These are phyloP conservation scores for Colletotrichum brevisporum DNA, from an alignment of 2,329 filamentous ascomycete species.

Conservation along the genomic window DNA sequence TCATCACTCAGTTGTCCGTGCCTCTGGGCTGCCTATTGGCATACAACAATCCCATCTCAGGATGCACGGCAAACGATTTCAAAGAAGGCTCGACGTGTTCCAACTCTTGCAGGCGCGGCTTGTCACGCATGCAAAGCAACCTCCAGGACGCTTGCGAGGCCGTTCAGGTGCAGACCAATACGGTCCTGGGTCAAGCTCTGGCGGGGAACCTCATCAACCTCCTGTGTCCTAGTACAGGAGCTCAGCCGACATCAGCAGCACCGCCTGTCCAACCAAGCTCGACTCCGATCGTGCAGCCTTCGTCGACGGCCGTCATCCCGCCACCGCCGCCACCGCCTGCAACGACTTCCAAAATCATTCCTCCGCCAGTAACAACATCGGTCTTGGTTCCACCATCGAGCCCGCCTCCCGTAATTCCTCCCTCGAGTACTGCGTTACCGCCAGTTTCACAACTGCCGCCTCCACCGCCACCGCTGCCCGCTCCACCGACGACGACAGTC, in stretches of 20 bases:
- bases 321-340: slow-evolving; percentile 1
- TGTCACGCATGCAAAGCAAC: slow-evolving; percentile 46
- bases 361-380: slow-evolving; percentile 10
- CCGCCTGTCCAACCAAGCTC: slow-evolving; percentile 19
- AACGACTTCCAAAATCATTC: neutral
- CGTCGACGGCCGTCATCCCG: slow-evolving; percentile 9
- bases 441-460: neutral
- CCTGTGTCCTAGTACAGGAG: slow-evolving; percentile 48
- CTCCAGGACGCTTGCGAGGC: slow-evolving; percentile 48
- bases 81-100: slow-evolving; percentile 54
- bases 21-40: slow-evolving; percentile 56
- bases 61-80: slow-evolving; percentile 56
- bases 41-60: slow-evolving; percentile 58
- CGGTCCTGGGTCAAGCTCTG: slow-evolving; percentile 55
- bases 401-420: slow-evolving; percentile 13
- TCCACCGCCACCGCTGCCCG: slow-evolving; percentile 1
- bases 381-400: slow-evolving; percentile 1
- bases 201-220: slow-evolving; percentile 53
- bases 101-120: slow-evolving; percentile 49
- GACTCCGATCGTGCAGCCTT: slow-evolving; percentile 4
- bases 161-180: slow-evolving; percentile 45
- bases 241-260: slow-evolving; percentile 13
- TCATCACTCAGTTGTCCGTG: slow-evolving; percentile 53
- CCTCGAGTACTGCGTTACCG: slow-evolving; percentile 3
- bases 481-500: slow-evolving; percentile 4